phyloP scores from a whole-genome alignment of 2,329 filamentous ascomycete genomes.

The Shiraia sp. region DNA sequence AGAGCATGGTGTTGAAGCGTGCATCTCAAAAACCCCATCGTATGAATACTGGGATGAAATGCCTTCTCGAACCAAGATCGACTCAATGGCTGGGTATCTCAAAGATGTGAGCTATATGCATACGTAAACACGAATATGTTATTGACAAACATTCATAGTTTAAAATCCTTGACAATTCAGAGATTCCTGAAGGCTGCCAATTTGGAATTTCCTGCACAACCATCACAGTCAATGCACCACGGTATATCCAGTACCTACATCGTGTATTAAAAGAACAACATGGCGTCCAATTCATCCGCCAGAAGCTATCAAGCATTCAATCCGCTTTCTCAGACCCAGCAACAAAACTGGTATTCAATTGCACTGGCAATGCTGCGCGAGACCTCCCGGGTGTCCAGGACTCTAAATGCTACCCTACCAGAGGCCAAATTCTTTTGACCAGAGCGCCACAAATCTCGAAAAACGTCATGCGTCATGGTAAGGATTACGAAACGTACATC shows the following conservation, averaged over 20 bases:
- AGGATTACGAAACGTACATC: conserved; percentile 24
- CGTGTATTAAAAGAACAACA: conserved; percentile 7
- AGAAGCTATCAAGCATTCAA: conserved; percentile 11
- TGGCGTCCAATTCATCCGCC: conserved; percentile 13
- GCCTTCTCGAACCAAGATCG: conserved; percentile 12
- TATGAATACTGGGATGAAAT: conserved; percentile 22
- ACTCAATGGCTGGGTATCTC: conserved; percentile 19
- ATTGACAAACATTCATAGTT: conserved; percentile 5
- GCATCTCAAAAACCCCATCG: conserved; percentile 13
- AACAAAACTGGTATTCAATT: conserved; percentile 22
- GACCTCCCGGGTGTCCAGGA: conserved; percentile 15
- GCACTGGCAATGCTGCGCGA: conserved; percentile 19
- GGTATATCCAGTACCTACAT: conserved; percentile 18
- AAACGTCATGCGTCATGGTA: conserved; percentile 24
- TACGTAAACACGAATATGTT: background rate
- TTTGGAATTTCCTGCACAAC: conserved; percentile 21
- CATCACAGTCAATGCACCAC: conserved; percentile 20
- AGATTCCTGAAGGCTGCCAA: conserved; percentile 15
- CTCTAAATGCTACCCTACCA: conserved; percentile 15
- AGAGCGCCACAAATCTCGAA: conserved; percentile 15
- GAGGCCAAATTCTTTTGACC: conserved; percentile 21
- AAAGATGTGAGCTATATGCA: conserved; percentile 11
- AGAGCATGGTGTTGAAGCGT: conserved; percentile 12
- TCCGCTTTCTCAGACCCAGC: conserved; percentile 12
- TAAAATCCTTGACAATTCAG: conserved; percentile 8